Evolutionary conservation across 495 filamentous ascomycete species (phyloP), one percentile per base, ranked within the genome.

Genomic region (Hypoxylon trugodes): DNA sequence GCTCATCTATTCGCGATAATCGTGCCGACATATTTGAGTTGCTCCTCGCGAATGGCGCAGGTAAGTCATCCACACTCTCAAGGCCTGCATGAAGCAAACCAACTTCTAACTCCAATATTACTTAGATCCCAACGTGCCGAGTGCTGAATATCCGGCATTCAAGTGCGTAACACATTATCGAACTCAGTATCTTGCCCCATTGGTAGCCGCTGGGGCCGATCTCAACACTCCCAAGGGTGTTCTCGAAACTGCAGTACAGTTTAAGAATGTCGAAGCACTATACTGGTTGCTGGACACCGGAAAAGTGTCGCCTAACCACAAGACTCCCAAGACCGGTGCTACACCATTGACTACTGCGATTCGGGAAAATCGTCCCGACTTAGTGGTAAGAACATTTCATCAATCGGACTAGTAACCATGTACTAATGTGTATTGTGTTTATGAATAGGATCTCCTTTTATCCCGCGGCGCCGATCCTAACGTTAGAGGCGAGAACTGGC

Each of bases 101-200:
- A 37, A 54, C 41, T 13, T n/a, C 1, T 19, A 36, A 13, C 19
- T 8, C 6, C 2, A 26, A 3, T 2, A 8, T 41, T 36, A 12
- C 21, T 6, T 35, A 66, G 77, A 84, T 65, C 81, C 84, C 4
- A 87, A 85, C 53, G 53, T 79, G 8, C 73, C 73, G 43, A 80
- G 82, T 22, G 76, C 77, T n/a, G 81, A 84, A 54, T 84, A 83
- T 61, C 82, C 83, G 1, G 73, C 76, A 12, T 84, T 79, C 74
- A 84, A 85, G 56, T 85, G 83, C 65, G 71, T 85, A 7, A 85
- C 83, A 3, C 83, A 85, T 58, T 70, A 78, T 48, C 76, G 82
- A 12, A 61, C 77, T 12, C 77, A 83, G 36, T 77, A 80, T 52
- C 75, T 86, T 0, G 77, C 79, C 0, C 71, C 73, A 7, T 71